These are phyloP conservation scores for Phytophthora ohioensis DNA, from an alignment of 352 stramenopile genomes.

Conservation along the genomic window DNA sequence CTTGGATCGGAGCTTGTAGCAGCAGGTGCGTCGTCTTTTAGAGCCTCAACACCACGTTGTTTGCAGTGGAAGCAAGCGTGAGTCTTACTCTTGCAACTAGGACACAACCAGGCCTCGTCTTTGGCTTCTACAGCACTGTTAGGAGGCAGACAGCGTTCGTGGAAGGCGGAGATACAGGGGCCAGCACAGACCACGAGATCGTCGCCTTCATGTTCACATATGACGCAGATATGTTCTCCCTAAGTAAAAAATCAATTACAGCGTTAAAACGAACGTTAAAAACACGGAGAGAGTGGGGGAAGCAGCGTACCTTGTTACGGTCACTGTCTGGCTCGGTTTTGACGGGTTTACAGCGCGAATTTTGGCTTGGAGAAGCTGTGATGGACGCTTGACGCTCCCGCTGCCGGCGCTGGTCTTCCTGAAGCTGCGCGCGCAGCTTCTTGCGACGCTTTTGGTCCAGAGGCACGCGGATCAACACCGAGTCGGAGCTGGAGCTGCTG, in stretches of 20 bases:
- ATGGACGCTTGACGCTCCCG: slow-evolving; percentile 21
- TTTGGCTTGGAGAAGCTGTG: slow-evolving; percentile 1
- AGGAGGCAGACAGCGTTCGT: slow-evolving; percentile 54
- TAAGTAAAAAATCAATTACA: slow-evolving; percentile 27
- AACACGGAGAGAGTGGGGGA: not conserved
- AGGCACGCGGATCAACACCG: slow-evolving; percentile 77
- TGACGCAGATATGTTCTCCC: slow-evolving; percentile 71
- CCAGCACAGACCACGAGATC: slow-evolving; percentile 64
- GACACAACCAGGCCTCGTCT: slow-evolving; percentile 65
- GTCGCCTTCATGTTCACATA: slow-evolving; percentile 71
- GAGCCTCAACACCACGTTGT: slow-evolving; percentile 43
- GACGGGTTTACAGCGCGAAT: not conserved
- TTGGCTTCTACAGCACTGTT: slow-evolving; percentile 4
- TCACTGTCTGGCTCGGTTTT: slow-evolving; percentile 29
- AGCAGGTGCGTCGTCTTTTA: slow-evolving; percentile 21
- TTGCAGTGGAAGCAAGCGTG: slow-evolving; percentile 90
- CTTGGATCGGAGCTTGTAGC: slow-evolving; percentile 5
- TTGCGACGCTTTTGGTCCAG: slow-evolving; percentile 69
- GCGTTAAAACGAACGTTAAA: slow-evolving; percentile 18
- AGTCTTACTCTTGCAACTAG: slow-evolving; percentile 56
- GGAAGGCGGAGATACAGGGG: slow-evolving; percentile 81
- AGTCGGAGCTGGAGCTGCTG: slow-evolving; percentile 76
- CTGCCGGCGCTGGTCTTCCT: slow-evolving; percentile 46
- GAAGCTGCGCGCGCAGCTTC: slow-evolving; percentile 64
- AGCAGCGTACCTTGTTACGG: slow-evolving; percentile 23